Conservation (phyloP, 495 filamentous ascomycete genomes). For the Ramalina peruviana region DNA sequence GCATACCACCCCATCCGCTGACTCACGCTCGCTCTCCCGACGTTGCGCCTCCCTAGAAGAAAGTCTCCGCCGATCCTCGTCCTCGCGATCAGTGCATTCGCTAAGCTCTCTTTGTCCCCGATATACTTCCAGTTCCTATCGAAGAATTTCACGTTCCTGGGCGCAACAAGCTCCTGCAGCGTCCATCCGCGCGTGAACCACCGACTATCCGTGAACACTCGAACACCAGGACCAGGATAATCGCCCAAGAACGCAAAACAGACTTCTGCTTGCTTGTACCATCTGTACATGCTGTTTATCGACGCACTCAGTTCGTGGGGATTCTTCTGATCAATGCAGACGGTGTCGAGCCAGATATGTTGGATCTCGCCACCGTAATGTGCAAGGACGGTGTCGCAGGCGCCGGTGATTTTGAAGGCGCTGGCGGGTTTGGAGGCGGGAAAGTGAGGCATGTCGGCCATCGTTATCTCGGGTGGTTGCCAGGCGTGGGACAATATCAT, state of each 20-base stretch:
- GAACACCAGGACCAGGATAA: neutral
- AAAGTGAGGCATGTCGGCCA: too few relatives aligned
- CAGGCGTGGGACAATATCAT: too few relatives aligned
- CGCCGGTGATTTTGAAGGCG: too few relatives aligned
- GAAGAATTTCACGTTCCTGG: conserved; percentile 3
- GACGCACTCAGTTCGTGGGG: conserved; percentile 4
- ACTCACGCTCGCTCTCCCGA: neutral
- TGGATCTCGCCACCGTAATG: neutral
- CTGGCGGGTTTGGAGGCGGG: too few relatives aligned
- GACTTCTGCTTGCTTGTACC: conserved; percentile 1
- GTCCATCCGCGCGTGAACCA: conserved; percentile 7
- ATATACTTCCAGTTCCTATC: neutral
- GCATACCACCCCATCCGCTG: conserved; percentile 3
- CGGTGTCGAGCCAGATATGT: conserved; percentile 14
- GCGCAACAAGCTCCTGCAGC: conserved; percentile 6
- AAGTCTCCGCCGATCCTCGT: neutral
- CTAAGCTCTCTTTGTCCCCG: neutral
- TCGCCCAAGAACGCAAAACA: conserved; percentile 1
- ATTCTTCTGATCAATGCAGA: conserved; percentile 11
- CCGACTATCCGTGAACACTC: conserved; percentile 2
- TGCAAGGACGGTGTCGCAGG: too few relatives aligned
- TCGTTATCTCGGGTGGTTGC: too few relatives aligned
- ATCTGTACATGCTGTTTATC: conserved; percentile 8
- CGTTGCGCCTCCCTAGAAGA: neutral
- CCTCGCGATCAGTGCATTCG: neutral